Evolutionary conservation across 371 early-diverging fungal species (phyloP).

Genomic region (Saksenaea oblongispora): DNA sequence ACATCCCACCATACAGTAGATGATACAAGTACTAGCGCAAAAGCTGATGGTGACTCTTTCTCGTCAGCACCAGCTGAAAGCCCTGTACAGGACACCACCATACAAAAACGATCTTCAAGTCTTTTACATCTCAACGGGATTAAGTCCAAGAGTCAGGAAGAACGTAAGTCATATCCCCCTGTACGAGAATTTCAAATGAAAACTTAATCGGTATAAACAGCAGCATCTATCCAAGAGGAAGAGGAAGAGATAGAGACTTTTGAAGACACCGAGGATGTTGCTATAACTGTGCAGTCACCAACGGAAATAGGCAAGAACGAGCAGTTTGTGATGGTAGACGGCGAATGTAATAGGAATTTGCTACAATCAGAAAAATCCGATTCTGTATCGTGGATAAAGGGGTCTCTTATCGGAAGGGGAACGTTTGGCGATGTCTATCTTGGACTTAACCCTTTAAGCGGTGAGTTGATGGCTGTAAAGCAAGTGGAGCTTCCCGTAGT

Average conservation of each 20-base stretch:
- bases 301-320: background rate
- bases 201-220: background rate
- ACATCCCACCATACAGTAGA: background rate
- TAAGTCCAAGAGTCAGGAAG: background rate
- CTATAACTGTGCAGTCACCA: background rate
- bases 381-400: slow-evolving; percentile 76
- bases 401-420: slow-evolving; percentile 93
- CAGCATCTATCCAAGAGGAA: slow-evolving; percentile 5
- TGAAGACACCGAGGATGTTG: background rate
- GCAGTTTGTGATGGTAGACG: background rate
- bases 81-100: background rate
- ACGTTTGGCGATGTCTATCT: slow-evolving; percentile 97
- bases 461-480: slow-evolving; percentile 97
- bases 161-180: background rate
- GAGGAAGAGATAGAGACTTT: slow-evolving; percentile 1
- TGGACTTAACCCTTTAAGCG: slow-evolving; percentile 82
- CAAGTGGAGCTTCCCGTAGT: slow-evolving; percentile 88
- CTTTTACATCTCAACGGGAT: slow-evolving; percentile 12
- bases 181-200: background rate
- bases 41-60: background rate
- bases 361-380: slow-evolving; percentile 12
- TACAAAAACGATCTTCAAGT: slow-evolving; percentile 12
- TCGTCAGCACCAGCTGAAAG: background rate
- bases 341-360: background rate
- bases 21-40: slow-evolving; percentile 4